Base-by-base conservation (phyloP, 2,329 filamentous ascomycete genomes). In the Clonostachys rhizophaga region DNA sequence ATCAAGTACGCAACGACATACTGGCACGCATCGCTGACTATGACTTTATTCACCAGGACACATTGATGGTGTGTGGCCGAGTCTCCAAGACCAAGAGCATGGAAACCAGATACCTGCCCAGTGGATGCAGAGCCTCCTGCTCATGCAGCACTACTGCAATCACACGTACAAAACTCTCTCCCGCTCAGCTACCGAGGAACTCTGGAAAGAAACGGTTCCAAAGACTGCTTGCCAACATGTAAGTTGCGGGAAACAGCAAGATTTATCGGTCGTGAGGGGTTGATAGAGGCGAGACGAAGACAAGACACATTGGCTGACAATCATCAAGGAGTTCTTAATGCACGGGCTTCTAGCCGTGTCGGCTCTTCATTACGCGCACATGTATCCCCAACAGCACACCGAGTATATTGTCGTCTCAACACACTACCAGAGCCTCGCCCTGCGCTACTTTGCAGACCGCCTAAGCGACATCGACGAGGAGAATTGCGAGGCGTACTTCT, bases 401-500 rank as follows among this genome's bases (percentile, higher is more conserved):
- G 44, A 53, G 35, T 54, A 51, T 36, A 47, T 20, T 18, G 44
- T 49, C 39, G 47, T 54, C 20, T 55, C 53, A 5, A 40, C 50
- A 7, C 47, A 49, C 10, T 52, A 55, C 30, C 53, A 55, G 42
- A 51, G 42, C n/a, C 42, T 51, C n/a, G 48, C 52, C 13, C 36
- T 54, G 5, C 42, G 46, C 34, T 41, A 47, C 33, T 55, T 55
- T 46, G 46, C 53, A 6, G 52, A 47, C 3, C 48, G 47, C 3
- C 40, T 55, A 14, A 42, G 40, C 46, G 48, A 54, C 10, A 54
- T 55, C 3, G 46, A 48, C 33, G 49, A 54, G n/a, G 49, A 44
- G 18, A 53, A 49, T 14, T 51, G 50, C 40, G 52, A 54, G 24
- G 52, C 53, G 13, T 54, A 52, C 42, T 53, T 55, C n/a, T 46